These are phyloP conservation scores for Termitomyces heimii DNA, from an alignment of 768 basidiomycete species.

Conservation along the genomic window DNA sequence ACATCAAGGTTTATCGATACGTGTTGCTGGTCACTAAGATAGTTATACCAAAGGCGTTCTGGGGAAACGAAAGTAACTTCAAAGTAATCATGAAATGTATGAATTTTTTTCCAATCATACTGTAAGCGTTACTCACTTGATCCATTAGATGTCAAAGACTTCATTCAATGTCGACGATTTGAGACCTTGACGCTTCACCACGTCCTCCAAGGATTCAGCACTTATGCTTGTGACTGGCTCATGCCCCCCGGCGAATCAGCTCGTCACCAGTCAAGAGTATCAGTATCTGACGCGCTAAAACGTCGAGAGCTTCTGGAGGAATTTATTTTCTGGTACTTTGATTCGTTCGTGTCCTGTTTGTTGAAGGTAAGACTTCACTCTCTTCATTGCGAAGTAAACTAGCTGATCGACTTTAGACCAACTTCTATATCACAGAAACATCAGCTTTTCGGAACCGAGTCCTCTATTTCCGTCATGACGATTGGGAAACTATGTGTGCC, in stretches of 20 bases:
- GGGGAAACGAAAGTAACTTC: conserved; percentile 71
- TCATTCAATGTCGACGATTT: conserved; percentile 72
- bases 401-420: conserved; percentile 48
- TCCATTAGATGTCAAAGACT: conserved; percentile 58
- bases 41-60: conserved; percentile 71
- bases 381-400: neutral
- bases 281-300: conserved; percentile 66
- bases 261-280: conserved; percentile 39
- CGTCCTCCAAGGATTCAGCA: conserved; percentile 70
- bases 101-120: conserved; percentile 13
- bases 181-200: conserved; percentile 76
- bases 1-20: conserved; percentile 65
- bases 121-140: neutral
- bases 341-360: conserved; percentile 74
- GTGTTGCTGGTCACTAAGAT: conserved; percentile 53
- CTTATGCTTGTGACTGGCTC: conserved; percentile 78
- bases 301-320: conserved; percentile 80
- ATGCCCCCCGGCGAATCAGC: conserved; percentile 35
- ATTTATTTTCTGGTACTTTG: conserved; percentile 93
- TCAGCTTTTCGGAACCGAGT: conserved; percentile 77
- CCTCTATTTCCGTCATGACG: conserved; percentile 91
- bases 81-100: conserved; percentile 51
- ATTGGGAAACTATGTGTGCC: conserved; percentile 80
- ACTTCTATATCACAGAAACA: conserved; percentile 93
- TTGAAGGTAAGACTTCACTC: conserved; percentile 51